Evolutionary conservation across 2,329 filamentous ascomycete genomes (phyloP), one percentile per base, ranked within the genome.

Genomic region (Colletotrichum godetiae): DNA sequence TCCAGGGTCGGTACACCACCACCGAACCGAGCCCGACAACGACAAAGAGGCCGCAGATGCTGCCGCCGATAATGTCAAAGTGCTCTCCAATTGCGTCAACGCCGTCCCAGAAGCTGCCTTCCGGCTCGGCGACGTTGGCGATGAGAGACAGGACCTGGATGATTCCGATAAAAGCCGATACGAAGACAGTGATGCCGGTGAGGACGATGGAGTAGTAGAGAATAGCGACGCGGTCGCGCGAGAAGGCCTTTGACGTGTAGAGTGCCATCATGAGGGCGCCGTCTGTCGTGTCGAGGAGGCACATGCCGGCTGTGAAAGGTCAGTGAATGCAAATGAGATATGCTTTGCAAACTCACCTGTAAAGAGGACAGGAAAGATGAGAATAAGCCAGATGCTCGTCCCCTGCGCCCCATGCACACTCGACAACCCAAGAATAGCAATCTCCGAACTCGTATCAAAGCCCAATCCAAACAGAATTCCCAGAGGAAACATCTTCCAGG

Each of bases 401-500:
- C 96, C 96, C 74, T 93, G 88, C 0, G 95, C 92, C 0, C 93
- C 95, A 78, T 98, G 93, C 1, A 99, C 91, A 35, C 93, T 95
- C 0, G 94, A 93, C 75, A 98, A 97, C 0, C 96, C 97, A 0
- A 99, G 84, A 8, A 99, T 88, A 0, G 97, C 96, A 78, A 98
- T 94, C 81, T 99, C 96, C 8, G 94, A 97, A 53, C 94, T 97
- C 0, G 97, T 98, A 80, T 98, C 97, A 80, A 99, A 98, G 0
- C 96, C 97, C 0, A 98, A 87, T 0, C 96, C 97, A 78, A 96
- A 98, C 5, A 98, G 85, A 0, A 98, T 88, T 0, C 96, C 96
- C 0, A 98, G 85, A 0, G 95, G 95, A 77, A 97, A 97, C 95
- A 98, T 98, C 82, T 98, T 98, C 96, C 96, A 98, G 0, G 94